Evolutionary conservation across 108 stramenopile species (phyloP).

Genomic region (Fistulifera pelliculosa): DNA sequence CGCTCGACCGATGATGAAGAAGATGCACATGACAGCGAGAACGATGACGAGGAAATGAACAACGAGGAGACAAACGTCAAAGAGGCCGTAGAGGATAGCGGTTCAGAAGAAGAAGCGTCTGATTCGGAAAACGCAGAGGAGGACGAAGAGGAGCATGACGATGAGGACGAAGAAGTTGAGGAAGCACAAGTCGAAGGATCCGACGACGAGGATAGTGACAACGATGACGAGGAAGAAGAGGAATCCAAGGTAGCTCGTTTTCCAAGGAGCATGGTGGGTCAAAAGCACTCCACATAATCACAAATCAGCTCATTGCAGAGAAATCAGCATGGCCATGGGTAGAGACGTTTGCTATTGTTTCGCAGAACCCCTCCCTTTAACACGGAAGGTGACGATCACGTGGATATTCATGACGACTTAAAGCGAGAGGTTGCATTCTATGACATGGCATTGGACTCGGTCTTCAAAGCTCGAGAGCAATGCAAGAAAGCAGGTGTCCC

Average conservation of each 20-base stretch:
- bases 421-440: constrained; percentile 95
- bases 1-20: constrained; percentile 39
- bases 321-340: constrained; percentile 52
- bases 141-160: neutral
- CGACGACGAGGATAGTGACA: constrained; percentile 6
- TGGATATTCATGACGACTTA: constrained; percentile 94
- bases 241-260: neutral
- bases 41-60: constrained; percentile 28
- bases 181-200: neutral
- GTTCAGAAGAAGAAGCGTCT: neutral
- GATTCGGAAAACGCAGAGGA: constrained; percentile 3
- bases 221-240: constrained; percentile 9
- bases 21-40: constrained; percentile 39
- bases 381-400: constrained; percentile 25
- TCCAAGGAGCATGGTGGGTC: constrained; percentile 8
- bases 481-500: constrained; percentile 56
- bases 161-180: constrained; percentile 6
- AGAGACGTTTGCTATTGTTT: constrained; percentile 65
- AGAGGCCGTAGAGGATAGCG: constrained; percentile 18
- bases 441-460: constrained; percentile 85
- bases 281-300: constrained; percentile 36
- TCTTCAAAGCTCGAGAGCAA: constrained; percentile 51
- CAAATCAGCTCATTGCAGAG: constrained; percentile 19
- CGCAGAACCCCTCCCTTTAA: constrained; percentile 70
- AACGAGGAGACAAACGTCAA: constrained; percentile 19